Base-by-base conservation (phyloP, 306 rosid species). In the Castanea mollissima region DNA sequence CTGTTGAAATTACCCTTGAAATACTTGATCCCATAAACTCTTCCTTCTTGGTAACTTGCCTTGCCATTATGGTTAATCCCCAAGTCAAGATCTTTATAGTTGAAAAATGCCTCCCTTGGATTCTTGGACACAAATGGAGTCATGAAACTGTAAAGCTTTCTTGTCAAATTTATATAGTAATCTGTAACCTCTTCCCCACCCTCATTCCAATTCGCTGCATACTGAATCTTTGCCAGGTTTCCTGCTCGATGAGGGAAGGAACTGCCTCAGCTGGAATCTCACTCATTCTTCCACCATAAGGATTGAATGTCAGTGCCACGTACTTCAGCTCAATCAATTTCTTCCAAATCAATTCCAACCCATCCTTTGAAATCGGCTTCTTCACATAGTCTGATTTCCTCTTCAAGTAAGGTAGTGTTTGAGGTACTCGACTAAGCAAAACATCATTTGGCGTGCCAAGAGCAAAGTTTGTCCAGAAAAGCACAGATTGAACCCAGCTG, bases 261-360 rank as follows among this genome's bases (percentile, higher is more conserved):
- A 23, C 8, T 32, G 4, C 27, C 16, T 35, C 18, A 4, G 72
- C 72, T 3, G 72, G 16, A 34, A 67, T 67, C 72, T 67, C 72
- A 67, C 27, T 2, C 52, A 90, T 88, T 81, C 75, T 87, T 80
- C 94, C 94, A 46, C 94, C 92, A 59, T 90, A 90, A 20, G 94
- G 92, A 63, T 90, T 83, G 75, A 86, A 85, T 16, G 72, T 78
- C 31, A 90, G 62, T 12, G 12, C 19, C 3, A 80, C 75, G 3
- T 65, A 73, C 55, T 80, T 85, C 69, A 90, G 74, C 5, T 90
- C 85, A 71, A 88, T 85, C 91, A 90, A 81, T 73, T 85, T 90
- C 73, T 82, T 86, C 92, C 92, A 87, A 69, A 90, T 85, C n/a
- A 80, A 68, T 68, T 88, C 83, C 74, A 79, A 80, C 10, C 79